Evolutionary conservation across 2,329 filamentous ascomycete genomes (phyloP), one percentile per base, ranked within the genome.

Genomic region (Colletotrichum sp.): DNA sequence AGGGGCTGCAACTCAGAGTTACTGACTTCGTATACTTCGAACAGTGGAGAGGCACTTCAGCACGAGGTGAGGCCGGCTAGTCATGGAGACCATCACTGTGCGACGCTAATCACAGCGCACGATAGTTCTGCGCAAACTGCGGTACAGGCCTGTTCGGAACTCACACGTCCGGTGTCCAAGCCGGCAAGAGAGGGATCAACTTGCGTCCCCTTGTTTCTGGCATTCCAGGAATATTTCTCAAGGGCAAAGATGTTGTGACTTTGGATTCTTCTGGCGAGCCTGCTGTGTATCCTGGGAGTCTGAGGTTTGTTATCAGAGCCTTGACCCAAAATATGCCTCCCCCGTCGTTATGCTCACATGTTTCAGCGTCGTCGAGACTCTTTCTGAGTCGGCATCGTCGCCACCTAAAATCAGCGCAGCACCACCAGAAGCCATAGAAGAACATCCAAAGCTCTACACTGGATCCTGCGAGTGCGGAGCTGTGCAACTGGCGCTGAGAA

Each of bases 401-500:
- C 12, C 18, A 5, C 8, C 30, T 6, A 5, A n/a, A 8, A 16
- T 73, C n/a, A 13, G 5, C 2, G 64, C 34, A 8, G 16, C 28
- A 8, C 38, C 7, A 16, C 30, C 18, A 10, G 63, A 66, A 0
- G 21, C 16, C 5, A 28, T 61, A 1, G 75, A 36, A 1, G 65
- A 55, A 43, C 66, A 60, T 65, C 77, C n/a, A 57, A 76, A 43
- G 13, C 13, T 66, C 9, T 78, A 82, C 48, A 34, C 52, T 2
- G 79, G 78, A 30, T 78, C 79, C 18, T 84, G 82, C 55, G 80
- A 80, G 38, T 84, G 82, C 66, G 79, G 81, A 3, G 76, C 72
- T 2, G 78, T 83, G 4, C 69, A 69, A 36, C 72, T 78, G 16
- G 74, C 79, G 12, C 67, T 82, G 1, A 63, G 78, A 3, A 76